Conservation (phyloP, 768 basidiomycete genomes). For the Mycena albidolilacea region DNA sequence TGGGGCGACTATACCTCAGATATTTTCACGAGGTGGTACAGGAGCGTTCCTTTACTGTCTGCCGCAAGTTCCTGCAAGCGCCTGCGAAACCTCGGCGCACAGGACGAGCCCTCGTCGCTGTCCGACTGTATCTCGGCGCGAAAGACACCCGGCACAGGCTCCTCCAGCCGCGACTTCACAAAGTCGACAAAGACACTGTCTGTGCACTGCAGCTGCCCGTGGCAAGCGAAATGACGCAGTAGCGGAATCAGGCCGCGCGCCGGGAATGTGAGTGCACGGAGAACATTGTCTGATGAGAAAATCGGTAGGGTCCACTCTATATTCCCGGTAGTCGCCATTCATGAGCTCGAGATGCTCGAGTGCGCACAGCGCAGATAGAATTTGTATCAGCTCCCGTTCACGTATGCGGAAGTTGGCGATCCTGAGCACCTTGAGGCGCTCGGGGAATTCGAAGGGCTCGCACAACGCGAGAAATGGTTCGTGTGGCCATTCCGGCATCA, state of each 20-base stretch:
- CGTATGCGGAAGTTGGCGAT: constrained; percentile 2
- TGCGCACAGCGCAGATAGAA: background rate
- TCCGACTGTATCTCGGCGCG: background rate
- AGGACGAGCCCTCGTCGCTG: background rate
- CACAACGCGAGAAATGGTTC: background rate
- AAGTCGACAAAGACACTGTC: constrained; percentile 4
- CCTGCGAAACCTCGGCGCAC: too few relatives aligned
- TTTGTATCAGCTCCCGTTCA: constrained; percentile 1
- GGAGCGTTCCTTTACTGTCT: too few relatives aligned
- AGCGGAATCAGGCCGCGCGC: background rate
- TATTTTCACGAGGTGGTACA: too few relatives aligned
- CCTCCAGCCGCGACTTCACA: constrained; percentile 4
- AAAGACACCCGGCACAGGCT: background rate
- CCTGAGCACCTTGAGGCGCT: background rate
- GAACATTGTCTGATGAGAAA: background rate
- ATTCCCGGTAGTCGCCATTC: background rate
- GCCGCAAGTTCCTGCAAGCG: too few relatives aligned
- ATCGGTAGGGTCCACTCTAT: background rate
- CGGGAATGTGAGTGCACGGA: background rate
- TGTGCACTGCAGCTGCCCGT: constrained; percentile 2
- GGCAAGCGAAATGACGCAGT: constrained; percentile 3
- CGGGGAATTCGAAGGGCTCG: background rate
- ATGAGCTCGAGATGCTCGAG: constrained; percentile 4
- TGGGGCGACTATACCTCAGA: too few relatives aligned
- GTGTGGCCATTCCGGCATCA: constrained; percentile 6